Evolutionary conservation across 768 basidiomycete species (phyloP), one percentile per base, ranked within the genome.

Genomic region (Guyanaporus albipodus): DNA sequence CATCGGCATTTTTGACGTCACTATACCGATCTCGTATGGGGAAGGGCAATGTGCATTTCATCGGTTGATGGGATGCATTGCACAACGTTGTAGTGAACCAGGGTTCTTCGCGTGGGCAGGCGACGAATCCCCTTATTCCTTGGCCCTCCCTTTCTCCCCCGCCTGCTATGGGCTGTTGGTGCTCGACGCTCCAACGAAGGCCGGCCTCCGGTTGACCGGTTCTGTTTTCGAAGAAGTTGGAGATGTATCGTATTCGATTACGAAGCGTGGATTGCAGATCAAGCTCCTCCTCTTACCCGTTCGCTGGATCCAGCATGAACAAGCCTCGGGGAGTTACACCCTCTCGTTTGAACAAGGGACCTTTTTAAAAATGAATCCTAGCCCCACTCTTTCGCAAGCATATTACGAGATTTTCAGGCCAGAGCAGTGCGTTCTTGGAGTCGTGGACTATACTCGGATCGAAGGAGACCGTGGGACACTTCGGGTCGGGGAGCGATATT

Each of bases 101-200:
- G 53, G 53, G 12, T 43, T 54, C 44, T 54, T 57, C 17, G 52
- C 49, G 15, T 54, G 61, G 48, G 38, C 42, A 0, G 60, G 57
- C 27, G 38, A 48, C 11, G 28, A 41, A 4, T 54, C 52, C 3
- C 45, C 41, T 19, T 54, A 54, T 21, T 51, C 50, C 32, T 41
- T 51, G 4, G 40, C 51, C 0, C 41, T 48, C 17, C 52, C 52
- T 23, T 24, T 18, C 8, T 53, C 52, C 32, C 52, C 52, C 1
- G 40, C 40, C 8, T 53, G 51, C 11, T 53, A 53, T 23, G 52
- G 52, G 19, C 29, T 3, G 2, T 12, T 28, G 2, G 36, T 15
- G 3, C 44, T 53, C 5, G 41, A 53, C 10, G 19, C 14, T n/a
- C 36, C 42, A 19, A 42, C 22, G 4, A 26, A 22, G 12, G 23